Evolutionary conservation across 2,329 filamentous ascomycete species (phyloP).

Genomic region (Sporothrix dimorphospora): DNA sequence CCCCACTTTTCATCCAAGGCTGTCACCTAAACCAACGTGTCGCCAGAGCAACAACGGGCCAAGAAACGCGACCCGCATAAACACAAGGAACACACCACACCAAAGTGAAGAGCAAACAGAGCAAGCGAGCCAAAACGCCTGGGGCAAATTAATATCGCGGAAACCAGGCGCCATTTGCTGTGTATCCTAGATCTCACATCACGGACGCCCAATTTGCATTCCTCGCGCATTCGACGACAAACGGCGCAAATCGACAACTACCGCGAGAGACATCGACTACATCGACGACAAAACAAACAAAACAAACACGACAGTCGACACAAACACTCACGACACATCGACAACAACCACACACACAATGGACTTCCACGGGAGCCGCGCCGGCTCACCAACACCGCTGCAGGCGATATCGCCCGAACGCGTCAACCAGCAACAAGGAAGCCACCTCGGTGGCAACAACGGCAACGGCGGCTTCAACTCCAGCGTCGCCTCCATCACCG

Average conservation of each 20-base stretch:
- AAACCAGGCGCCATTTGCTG: neutral
- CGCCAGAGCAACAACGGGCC: conserved; percentile 32
- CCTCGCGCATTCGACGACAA: neutral
- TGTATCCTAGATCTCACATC: conserved; percentile 14
- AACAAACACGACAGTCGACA: neutral
- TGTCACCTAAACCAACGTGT: conserved; percentile 26
- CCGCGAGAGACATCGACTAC: neutral
- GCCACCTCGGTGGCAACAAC: neutral
- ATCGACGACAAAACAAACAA: conserved; percentile 3
- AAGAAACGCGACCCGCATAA: conserved; percentile 31
- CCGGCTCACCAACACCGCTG: conserved; percentile 59
- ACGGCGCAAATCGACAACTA: neutral
- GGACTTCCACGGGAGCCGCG: conserved; percentile 52
- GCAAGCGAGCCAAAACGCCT: neutral
- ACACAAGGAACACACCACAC: conserved; percentile 24
- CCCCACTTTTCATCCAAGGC: neutral
- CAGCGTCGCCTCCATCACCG: conserved; percentile 55
- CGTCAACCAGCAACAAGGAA: conserved; percentile 54
- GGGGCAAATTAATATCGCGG: conserved; percentile 20
- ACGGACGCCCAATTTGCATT: conserved; percentile 11
- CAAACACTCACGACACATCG: neutral
- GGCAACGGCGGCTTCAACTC: neutral
- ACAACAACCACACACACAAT: conserved; percentile 38
- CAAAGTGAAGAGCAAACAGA: neutral
- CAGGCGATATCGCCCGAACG: conserved; percentile 66